phyloP scores from a whole-genome alignment of 2,329 filamentous ascomycete species.

The Orbilia blumenaviensis region DNA sequence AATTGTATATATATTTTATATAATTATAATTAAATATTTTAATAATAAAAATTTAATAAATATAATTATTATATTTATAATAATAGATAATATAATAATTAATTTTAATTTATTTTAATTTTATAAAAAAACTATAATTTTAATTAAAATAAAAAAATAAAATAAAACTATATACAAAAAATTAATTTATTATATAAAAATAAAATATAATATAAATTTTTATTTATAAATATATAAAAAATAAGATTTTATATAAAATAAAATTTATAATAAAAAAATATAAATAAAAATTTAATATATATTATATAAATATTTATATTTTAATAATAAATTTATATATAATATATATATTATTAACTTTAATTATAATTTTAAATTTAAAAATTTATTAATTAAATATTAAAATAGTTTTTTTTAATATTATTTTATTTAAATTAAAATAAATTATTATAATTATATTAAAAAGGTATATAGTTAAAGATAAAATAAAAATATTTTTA shows the following conservation, averaged over 20 bases:
- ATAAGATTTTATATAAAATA: background rate
- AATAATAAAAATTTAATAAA: background rate
- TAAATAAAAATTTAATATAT: background rate
- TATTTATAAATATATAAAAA: background rate
- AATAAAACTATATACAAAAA: conserved; percentile 6
- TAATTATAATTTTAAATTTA: background rate
- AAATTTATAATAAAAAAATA: background rate
- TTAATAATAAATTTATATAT: background rate
- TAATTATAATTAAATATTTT: background rate
- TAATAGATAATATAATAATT: background rate
- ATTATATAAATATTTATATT: background rate
- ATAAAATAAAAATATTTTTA: background rate
- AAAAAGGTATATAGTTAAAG: background rate
- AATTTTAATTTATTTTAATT: background rate
- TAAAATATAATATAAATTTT: background rate
- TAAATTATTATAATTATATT: background rate
- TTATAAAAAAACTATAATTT: background rate
- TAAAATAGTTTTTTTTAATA: background rate
- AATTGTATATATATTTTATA: background rate
- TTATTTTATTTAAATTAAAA: background rate
- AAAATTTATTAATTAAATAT: background rate
- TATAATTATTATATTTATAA: background rate
- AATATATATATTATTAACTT: background rate
- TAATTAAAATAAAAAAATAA: background rate
- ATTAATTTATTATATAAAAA: conserved; percentile 46